Evolutionary conservation across 768 basidiomycete species (phyloP).

Genomic region (Polyporus arcularius): DNA sequence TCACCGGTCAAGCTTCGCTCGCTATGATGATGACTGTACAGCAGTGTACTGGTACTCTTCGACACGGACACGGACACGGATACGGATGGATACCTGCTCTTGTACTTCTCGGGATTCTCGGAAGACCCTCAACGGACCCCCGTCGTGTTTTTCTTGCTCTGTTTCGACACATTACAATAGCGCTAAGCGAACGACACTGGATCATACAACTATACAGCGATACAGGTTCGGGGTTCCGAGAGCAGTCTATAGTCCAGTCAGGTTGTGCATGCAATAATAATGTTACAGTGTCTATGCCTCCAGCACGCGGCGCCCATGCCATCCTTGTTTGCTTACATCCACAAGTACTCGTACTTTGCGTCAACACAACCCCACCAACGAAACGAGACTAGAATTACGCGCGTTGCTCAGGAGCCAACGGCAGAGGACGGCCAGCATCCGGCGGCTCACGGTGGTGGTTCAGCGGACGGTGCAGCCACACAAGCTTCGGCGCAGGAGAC

Average conservation of each 20-base stretch:
- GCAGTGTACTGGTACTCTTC: no score
- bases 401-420: slow-evolving; percentile 8
- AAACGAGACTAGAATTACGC: neutral
- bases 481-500: slow-evolving; percentile 19
- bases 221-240: no score
- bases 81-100: no score
- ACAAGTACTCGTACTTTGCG: neutral
- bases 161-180: neutral
- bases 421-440: neutral
- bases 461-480: slow-evolving; percentile 25
- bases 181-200: neutral
- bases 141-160: neutral
- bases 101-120: neutral
- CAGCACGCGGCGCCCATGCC: neutral
- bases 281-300: neutral
- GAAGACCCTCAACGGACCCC: neutral
- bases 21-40: no score
- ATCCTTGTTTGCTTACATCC: neutral
- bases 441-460: slow-evolving; percentile 13
- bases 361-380: no score
- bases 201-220: no score
- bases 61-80: no score
- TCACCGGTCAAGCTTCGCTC: no score
- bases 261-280: no score
- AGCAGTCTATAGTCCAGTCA: no score